Conservation (phyloP, 768 basidiomycete species). For the Rhodotorula toruloides region DNA sequence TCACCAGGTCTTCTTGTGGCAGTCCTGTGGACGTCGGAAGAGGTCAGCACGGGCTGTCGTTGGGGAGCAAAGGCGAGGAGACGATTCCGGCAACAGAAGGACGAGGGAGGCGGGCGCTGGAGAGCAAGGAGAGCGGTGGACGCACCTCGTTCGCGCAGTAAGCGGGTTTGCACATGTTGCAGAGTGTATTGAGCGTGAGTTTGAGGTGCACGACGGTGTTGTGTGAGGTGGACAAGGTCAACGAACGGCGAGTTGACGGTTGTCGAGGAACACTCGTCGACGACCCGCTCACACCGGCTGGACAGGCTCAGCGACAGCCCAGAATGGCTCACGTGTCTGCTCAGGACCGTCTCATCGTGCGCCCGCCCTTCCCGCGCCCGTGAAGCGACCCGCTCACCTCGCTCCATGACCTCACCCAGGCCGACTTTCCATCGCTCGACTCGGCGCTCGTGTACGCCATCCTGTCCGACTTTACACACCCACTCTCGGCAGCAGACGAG, state of each 20-base stretch:
- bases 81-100: neutral
- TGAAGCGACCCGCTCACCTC: slow-evolving; percentile 1
- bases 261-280: neutral
- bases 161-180: neutral
- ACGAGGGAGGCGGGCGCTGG: neutral
- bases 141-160: neutral
- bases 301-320: neutral
- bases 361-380: neutral
- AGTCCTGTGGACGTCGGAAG: neutral
- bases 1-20: slow-evolving; percentile 13
- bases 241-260: no score
- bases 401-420: neutral
- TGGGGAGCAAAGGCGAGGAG: neutral
- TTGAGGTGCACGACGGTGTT: no score
- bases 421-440: slow-evolving; percentile 26
- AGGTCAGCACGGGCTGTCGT: neutral
- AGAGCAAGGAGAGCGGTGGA: neutral
- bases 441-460: slow-evolving; percentile 31
- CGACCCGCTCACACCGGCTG: slow-evolving; percentile 3
- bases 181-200: neutral
- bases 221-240: no score
- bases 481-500: slow-evolving; percentile 13
- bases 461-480: slow-evolving; percentile 25
- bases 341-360: neutral
- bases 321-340: neutral